A percentile compares a stretch with the other conserved stretches of the same genome.
phyloP scores from a whole-genome alignment of 2,329 filamentous ascomycete species.

The Leptographium procerum region DNA sequence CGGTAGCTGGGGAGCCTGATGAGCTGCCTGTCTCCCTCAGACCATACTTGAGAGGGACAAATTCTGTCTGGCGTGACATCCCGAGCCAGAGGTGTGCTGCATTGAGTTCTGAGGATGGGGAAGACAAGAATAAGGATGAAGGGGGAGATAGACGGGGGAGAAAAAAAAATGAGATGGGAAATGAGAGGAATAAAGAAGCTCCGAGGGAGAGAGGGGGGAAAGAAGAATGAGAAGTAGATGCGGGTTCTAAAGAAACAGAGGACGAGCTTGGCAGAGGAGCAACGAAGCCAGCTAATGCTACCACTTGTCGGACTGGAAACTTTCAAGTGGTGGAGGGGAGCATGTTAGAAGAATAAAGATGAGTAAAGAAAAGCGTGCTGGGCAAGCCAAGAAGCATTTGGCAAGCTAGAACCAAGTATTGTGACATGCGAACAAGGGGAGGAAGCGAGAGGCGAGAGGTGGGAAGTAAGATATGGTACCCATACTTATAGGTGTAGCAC shows the following conservation, averaged over 20 bases:
- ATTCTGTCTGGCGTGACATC: constrained; percentile 6
- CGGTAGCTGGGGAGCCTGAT: constrained; percentile 1
- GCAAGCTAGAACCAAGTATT: background rate
- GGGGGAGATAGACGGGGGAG: background rate
- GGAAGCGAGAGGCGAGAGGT: background rate
- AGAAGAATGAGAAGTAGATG: background rate
- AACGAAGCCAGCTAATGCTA: too few relatives aligned
- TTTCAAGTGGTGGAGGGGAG: too few relatives aligned
- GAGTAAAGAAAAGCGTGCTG: background rate
- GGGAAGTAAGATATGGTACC: too few relatives aligned
- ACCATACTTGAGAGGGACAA: constrained; percentile 17
- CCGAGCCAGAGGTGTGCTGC: background rate
- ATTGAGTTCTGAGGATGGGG: background rate
- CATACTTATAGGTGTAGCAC: background rate
- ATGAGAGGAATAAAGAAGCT: background rate
- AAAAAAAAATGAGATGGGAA: background rate
- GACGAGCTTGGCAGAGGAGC: background rate
- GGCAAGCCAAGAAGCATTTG: background rate
- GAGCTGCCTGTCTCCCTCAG: constrained; percentile 6
- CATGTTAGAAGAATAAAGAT: background rate
- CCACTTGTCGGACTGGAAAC: too few relatives aligned
- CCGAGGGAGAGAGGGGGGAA: background rate
- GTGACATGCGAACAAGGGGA: background rate
- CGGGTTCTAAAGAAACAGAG: too few relatives aligned
- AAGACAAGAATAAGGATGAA: background rate